Conservation (phyloP, 768 basidiomycete species). For the Termitomyces sp. region DNA sequence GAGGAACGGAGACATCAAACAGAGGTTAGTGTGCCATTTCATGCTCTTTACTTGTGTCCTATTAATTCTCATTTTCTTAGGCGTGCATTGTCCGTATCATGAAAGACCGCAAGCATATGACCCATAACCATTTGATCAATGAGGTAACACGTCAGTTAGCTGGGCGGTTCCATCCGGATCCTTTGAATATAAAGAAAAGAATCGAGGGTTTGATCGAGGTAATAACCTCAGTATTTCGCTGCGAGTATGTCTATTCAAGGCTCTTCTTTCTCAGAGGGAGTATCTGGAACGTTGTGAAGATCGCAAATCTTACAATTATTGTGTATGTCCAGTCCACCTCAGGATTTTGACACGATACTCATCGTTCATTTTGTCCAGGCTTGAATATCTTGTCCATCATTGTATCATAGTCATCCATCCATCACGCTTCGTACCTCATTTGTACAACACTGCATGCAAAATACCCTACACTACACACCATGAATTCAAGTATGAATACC, state of each 20-base stretch:
- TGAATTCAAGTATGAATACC: background rate
- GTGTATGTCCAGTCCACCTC: slow-evolving; percentile 42
- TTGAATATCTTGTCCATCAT: slow-evolving; percentile 10
- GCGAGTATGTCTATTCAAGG: background rate
- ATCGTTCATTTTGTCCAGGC: slow-evolving; percentile 12
- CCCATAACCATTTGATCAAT: slow-evolving; percentile 83
- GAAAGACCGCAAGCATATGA: slow-evolving; percentile 91
- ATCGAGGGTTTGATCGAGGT: slow-evolving; percentile 95
- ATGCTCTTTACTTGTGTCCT: slow-evolving; percentile 3
- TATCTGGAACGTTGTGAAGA: slow-evolving; percentile 90
- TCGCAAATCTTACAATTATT: slow-evolving; percentile 84
- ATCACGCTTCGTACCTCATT: slow-evolving; percentile 6
- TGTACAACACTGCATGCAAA: slow-evolving; percentile 4
- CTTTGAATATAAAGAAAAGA: slow-evolving; percentile 85
- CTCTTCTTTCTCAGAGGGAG: slow-evolving; percentile 59
- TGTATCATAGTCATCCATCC: slow-evolving; percentile 2
- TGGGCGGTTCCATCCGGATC: slow-evolving; percentile 82
- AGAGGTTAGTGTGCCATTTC: slow-evolving; percentile 54
- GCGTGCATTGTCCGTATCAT: slow-evolving; percentile 97
- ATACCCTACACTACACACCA: background rate
- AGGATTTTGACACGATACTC: background rate
- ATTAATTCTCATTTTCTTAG: slow-evolving; percentile 35
- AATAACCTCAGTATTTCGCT: slow-evolving; percentile 16
- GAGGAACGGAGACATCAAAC: slow-evolving; percentile 88
- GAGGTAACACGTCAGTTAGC: slow-evolving; percentile 89